Conservation (phyloP, 345 rosid species). For the Aquilaria yunnanensis region DNA sequence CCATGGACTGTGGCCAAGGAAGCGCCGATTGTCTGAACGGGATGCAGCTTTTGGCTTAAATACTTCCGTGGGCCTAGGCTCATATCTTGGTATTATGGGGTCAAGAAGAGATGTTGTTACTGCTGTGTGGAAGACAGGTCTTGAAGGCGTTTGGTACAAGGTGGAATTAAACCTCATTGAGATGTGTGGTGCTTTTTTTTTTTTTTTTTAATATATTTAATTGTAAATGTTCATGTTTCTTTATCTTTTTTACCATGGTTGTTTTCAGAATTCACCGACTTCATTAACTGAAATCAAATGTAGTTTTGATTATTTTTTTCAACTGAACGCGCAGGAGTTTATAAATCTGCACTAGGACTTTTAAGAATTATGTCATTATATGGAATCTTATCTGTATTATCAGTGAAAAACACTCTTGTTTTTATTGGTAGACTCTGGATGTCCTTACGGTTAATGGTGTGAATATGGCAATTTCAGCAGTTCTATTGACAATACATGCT, state of each 20-base stretch:
- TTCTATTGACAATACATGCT: no score
- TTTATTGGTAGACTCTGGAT: no score
- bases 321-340: no score
- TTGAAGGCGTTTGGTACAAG: conserved; percentile 97
- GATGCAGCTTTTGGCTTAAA: conserved; percentile 98
- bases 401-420: no score
- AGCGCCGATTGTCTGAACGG: conserved; percentile 93
- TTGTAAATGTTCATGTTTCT: not conserved
- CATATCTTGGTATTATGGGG: conserved; percentile 99
- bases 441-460: no score
- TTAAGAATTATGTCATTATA: no score
- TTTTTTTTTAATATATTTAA: not conserved
- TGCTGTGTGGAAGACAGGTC: conserved; percentile 93
- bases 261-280: no score
- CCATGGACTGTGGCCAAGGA: conserved; percentile 88
- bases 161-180: conserved; percentile 13
- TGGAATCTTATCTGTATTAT: no score
- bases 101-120: conserved; percentile 97
- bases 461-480: no score
- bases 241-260: not conserved
- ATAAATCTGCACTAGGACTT: no score
- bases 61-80: conserved; percentile 85
- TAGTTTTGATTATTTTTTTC: no score
- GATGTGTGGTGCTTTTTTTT: not conserved
- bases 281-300: no score